phyloP scores from a whole-genome alignment of 1,284 basidiomycete species.

The Puccinia polysora region DNA sequence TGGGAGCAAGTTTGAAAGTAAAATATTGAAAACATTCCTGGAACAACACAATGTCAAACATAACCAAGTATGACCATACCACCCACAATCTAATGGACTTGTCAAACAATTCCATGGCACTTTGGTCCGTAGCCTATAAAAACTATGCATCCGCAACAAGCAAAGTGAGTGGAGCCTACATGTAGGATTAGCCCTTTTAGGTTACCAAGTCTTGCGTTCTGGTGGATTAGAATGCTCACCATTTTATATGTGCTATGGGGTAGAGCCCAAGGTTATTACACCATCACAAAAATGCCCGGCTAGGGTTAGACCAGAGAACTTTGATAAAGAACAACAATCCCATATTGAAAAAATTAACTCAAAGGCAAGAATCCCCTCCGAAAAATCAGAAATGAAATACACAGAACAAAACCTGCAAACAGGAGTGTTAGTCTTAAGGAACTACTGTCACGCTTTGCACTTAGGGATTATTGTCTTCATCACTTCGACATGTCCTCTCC shows the following conservation, averaged over 20 bases:
- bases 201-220: neutral
- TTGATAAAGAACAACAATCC: neutral
- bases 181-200: constrained; percentile 5
- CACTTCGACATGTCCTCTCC: no score
- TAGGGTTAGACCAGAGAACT: neutral
- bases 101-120: constrained; percentile 23
- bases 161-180: constrained; percentile 15
- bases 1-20: neutral
- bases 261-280: neutral
- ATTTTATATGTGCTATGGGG: constrained; percentile 14
- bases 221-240: neutral
- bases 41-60: constrained; percentile 9
- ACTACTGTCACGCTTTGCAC: no score
- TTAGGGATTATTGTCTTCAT: no score
- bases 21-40: neutral
- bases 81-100: constrained; percentile 27
- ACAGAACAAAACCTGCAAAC: neutral
- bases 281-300: neutral
- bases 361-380: neutral
- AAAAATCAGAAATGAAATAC: neutral
- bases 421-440: neutral
- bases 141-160: constrained; percentile 10
- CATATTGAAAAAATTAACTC: neutral
- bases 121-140: neutral
- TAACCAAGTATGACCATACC: neutral